Evolutionary conservation across 2,329 filamentous ascomycete species (phyloP).

Genomic region (Alternaria gansuensis): DNA sequence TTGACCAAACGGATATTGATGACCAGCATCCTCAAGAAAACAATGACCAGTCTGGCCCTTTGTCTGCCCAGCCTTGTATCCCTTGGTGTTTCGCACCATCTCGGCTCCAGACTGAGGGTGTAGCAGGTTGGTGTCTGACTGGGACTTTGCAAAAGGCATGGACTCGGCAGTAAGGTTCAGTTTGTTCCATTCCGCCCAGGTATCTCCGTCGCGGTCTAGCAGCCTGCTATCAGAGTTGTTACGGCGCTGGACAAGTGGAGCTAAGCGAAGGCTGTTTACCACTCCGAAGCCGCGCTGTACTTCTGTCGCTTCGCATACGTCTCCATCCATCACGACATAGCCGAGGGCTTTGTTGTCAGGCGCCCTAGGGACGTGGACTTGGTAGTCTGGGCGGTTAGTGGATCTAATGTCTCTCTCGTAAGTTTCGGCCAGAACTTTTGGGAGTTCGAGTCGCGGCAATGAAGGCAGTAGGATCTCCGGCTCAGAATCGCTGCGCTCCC

Average conservation of each 20-base stretch:
- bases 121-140: neutral
- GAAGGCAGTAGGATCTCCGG: neutral
- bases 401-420: neutral
- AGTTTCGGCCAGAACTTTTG: constrained; percentile 9
- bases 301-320: constrained; percentile 16
- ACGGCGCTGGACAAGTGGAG: neutral
- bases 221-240: constrained; percentile 13
- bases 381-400: neutral
- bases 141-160: constrained; percentile 15
- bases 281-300: constrained; percentile 23
- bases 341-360: constrained; percentile 7
- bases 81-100: neutral
- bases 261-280: neutral
- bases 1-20: constrained; percentile 3
- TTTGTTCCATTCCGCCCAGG: constrained; percentile 23
- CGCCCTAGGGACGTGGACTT: constrained; percentile 8
- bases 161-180: constrained; percentile 4
- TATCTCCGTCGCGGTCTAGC: constrained; percentile 18
- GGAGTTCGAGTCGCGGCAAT: constrained; percentile 11
- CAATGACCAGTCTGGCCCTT: constrained; percentile 6
- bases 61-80: neutral
- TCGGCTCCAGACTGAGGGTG: neutral
- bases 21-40: constrained; percentile 5
- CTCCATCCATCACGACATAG: constrained; percentile 12
- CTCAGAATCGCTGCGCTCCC: neutral